Evolutionary conservation across 2,329 filamentous ascomycete genomes (phyloP), one percentile per base, ranked within the genome.

Genomic region (Pseudocercospora ulei): DNA sequence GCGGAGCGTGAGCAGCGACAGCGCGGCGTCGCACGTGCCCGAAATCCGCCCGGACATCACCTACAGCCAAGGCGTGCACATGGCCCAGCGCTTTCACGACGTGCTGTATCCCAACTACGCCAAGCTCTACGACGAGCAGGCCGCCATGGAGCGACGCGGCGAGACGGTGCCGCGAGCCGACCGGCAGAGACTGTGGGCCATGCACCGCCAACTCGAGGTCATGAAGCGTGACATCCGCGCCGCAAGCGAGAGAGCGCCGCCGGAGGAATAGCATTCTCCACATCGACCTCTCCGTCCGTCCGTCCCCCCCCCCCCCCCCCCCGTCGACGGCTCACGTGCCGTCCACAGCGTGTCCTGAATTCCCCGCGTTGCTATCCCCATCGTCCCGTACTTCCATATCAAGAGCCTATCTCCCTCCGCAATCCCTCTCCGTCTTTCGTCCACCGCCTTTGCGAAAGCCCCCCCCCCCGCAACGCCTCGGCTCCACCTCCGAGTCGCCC

Each of bases 31-130:
- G 9, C 9, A 22, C 11, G 14, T 20, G 2, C 17, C 18, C 18
- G 30, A 33, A n/a, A 38, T 53, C 25, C 46, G 46, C 17, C 46
- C 50, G 13, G 45, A 44, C 23, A 51, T 56, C 44, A 54, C 49
- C 12, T 67, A 63, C 57, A 60, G 58, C 14, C 65, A 67, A 48
- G 65, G 63, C 20, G 57, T 69, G 13, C 60, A 63, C 41, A 50
- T 68, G 16, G 67, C 66, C 2, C 62, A 64, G 48, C 64, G 62
- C 33, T 79, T 78, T 57, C 48, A 50, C 26, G 73, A 75, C 52
- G 62, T 62, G 37, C 70, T 69, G 45, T 78, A 78, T 52, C 68
- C 69, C 22, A 68, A 66, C 40, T 79, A 80, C 51, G 66, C 68
- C 49, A 59, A 66, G 50, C 56, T 76, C 50, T 73, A 78, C 55